These are phyloP conservation scores for Quercus wislizeni DNA, from an alignment of 306 rosid genomes.

Conservation along the genomic window DNA sequence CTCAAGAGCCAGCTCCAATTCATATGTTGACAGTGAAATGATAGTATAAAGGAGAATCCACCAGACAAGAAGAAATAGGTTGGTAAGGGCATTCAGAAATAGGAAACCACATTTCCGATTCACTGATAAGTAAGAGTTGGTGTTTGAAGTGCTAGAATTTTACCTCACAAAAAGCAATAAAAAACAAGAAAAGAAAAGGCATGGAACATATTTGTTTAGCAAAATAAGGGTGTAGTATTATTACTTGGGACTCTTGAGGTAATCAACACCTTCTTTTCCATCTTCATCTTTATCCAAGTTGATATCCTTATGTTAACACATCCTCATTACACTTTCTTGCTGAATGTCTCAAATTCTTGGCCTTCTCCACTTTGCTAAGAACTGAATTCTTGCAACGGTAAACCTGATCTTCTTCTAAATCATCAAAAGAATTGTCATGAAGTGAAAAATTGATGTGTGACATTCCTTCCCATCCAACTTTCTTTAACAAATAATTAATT, in stretches of 20 bases:
- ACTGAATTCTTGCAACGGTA: conserved; percentile 80
- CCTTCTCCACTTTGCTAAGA: conserved; percentile 80
- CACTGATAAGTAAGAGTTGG: too few relatives aligned
- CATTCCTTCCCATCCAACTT: too few relatives aligned
- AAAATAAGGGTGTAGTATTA: not conserved
- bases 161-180: not conserved
- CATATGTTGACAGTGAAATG: conserved; percentile 49
- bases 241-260: conserved; percentile 81
- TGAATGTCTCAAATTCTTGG: conserved; percentile 69
- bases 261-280: conserved; percentile 50
- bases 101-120: not conserved
- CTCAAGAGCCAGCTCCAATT: conserved; percentile 58
- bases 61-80: not conserved
- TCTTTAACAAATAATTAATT: too few relatives aligned
- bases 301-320: conserved; percentile 20
- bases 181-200: not conserved
- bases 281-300: conserved; percentile 33
- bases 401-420: conserved; percentile 51
- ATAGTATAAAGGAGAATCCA: not conserved
- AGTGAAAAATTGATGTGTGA: too few relatives aligned
- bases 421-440: conserved; percentile 5
- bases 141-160: not conserved
- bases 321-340: conserved; percentile 51
- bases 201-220: not conserved
- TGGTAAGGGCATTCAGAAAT: not conserved